Evolutionary conservation across 1,284 basidiomycete genomes (phyloP).

Genomic region (Ustilago trichophora): DNA sequence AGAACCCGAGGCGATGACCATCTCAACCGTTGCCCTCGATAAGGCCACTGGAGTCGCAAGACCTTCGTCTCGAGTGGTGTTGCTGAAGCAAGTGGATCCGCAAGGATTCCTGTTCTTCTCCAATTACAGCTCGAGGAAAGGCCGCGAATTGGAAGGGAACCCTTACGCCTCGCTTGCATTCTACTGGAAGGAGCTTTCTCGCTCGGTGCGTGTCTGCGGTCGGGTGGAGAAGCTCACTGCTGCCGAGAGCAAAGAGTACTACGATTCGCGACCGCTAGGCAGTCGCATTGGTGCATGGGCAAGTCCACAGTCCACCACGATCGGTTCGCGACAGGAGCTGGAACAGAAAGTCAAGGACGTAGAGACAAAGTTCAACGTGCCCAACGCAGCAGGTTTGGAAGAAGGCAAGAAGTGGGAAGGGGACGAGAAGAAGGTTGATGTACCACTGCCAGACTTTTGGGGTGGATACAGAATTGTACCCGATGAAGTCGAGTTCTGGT

Average conservation of each 20-base stretch:
- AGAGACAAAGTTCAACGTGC: slow-evolving; percentile 73
- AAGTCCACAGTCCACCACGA: slow-evolving; percentile 81
- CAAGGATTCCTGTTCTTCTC: slow-evolving; percentile 90
- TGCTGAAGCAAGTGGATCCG: slow-evolving; percentile 81
- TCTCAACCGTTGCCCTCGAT: slow-evolving; percentile 51
- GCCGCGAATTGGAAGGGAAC: slow-evolving; percentile 76
- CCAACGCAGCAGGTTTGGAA: slow-evolving; percentile 64
- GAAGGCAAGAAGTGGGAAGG: slow-evolving; percentile 24
- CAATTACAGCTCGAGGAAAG: slow-evolving; percentile 94
- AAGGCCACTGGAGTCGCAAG: slow-evolving; percentile 16
- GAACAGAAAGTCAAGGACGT: slow-evolving; percentile 73
- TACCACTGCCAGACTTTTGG: slow-evolving; percentile 91
- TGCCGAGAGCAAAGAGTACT: slow-evolving; percentile 84
- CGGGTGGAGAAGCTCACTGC: slow-evolving; percentile 78
- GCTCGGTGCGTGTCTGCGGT: slow-evolving; percentile 85
- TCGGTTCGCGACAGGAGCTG: slow-evolving; percentile 76
- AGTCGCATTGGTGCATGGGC: slow-evolving; percentile 92
- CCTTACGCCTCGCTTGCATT: slow-evolving; percentile 80
- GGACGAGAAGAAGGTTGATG: slow-evolving; percentile 44
- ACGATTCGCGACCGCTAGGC: slow-evolving; percentile 81
- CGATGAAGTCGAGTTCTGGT: slow-evolving; percentile 73
- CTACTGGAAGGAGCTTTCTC: slow-evolving; percentile 88
- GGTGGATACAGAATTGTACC: slow-evolving; percentile 94
- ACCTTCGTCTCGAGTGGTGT: slow-evolving; percentile 86
- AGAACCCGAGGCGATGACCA: slow-evolving; percentile 65